Conservation (phyloP, 495 filamentous ascomycete genomes). For the Physcia stellaris region DNA sequence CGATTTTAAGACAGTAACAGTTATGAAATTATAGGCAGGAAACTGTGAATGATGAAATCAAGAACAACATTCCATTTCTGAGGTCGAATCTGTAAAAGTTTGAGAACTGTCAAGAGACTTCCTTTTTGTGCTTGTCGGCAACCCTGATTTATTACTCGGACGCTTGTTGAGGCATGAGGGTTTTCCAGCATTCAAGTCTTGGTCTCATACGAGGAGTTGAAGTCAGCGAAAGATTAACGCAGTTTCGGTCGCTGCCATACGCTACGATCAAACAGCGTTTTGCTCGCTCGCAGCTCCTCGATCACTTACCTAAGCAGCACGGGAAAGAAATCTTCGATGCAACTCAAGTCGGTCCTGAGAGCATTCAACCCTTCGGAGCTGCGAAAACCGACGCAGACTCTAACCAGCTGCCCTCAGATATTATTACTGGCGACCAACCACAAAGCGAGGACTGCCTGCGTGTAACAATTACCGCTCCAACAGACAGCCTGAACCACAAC, state of each 20-base stretch:
- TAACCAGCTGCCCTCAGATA: conserved; percentile 1
- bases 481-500: not conserved
- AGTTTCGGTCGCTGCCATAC: not conserved
- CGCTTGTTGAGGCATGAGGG: too few species aligned
- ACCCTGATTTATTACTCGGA: too few species aligned
- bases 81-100: too few species aligned
- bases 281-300: not conserved
- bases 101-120: too few species aligned
- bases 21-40: too few species aligned
- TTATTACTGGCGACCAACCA: not conserved
- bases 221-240: not conserved
- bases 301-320: not conserved
- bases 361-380: not conserved
- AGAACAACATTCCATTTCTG: too few species aligned
- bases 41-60: too few species aligned
- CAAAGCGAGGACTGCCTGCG: not conserved
- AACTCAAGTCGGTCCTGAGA: not conserved
- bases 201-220: too few species aligned
- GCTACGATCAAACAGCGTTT: not conserved
- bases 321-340: not conserved
- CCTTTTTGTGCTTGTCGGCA: too few species aligned
- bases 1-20: too few species aligned
- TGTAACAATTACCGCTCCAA: too few species aligned
- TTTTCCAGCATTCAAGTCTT: too few species aligned
- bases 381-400: not conserved